Evolutionary conservation across 305 asterid species (phyloP).

Genomic region (Plantago coronopus): DNA sequence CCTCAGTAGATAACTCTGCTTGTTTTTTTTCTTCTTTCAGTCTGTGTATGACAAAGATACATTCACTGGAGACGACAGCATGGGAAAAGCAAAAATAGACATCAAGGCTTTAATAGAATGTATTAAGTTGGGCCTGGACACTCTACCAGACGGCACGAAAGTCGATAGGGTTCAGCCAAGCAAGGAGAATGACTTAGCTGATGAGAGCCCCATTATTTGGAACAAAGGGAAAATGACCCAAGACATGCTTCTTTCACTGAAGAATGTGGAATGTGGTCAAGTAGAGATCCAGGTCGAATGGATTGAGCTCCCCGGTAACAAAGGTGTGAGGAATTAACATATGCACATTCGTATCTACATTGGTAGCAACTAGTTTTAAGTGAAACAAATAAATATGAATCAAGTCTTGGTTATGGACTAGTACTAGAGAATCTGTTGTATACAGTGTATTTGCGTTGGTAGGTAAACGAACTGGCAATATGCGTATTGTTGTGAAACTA

Average conservation of each 20-base stretch:
- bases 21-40: slow-evolving; percentile 25
- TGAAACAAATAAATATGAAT: neutral
- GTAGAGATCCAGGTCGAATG: slow-evolving; percentile 58
- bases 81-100: slow-evolving; percentile 61
- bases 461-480: neutral
- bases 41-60: slow-evolving; percentile 74
- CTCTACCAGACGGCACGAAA: slow-evolving; percentile 56
- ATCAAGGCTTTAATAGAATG: slow-evolving; percentile 45
- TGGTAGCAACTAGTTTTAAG: neutral
- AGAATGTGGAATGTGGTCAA: slow-evolving; percentile 67
- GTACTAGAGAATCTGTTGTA: neutral
- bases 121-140: slow-evolving; percentile 42
- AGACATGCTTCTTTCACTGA: slow-evolving; percentile 55
- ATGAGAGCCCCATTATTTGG: slow-evolving; percentile 61
- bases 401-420: neutral
- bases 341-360: neutral
- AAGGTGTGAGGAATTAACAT: slow-evolving; percentile 25
- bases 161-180: slow-evolving; percentile 53
- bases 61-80: slow-evolving; percentile 61
- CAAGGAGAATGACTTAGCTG: slow-evolving; percentile 46
- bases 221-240: slow-evolving; percentile 61
- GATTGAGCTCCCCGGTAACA: slow-evolving; percentile 42
- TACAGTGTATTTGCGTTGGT: neutral
- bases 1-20: neutral
- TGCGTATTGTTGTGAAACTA: slow-evolving; percentile 4